These are phyloP conservation scores for Tylopilus vinaceipallidus DNA, from an alignment of 768 basidiomycete species.

Conservation along the genomic window DNA sequence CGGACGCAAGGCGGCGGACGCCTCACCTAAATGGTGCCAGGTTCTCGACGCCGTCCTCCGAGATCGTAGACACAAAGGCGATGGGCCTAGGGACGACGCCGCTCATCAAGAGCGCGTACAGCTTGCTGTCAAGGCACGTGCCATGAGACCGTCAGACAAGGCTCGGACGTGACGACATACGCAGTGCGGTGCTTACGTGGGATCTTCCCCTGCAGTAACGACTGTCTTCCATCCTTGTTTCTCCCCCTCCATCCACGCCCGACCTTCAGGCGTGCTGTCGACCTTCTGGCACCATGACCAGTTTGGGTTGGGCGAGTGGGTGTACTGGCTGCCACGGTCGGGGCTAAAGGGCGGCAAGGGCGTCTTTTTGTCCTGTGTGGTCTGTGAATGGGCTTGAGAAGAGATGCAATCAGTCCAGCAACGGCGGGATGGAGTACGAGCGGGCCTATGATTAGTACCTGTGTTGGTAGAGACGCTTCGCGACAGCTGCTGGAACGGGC, in stretches of 20 bases:
- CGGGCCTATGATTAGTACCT: neutral
- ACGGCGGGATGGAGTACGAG: neutral
- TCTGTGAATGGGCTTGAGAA: neutral
- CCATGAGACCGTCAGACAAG: no score
- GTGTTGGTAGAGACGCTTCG: neutral
- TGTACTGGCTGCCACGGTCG: constrained; percentile 17
- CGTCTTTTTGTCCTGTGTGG: constrained; percentile 6
- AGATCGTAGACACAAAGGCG: constrained; percentile 39
- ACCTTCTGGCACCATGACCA: constrained; percentile 33
- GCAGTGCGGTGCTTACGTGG: constrained; percentile 15
- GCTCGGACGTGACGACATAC: neutral
- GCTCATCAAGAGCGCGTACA: constrained; percentile 36
- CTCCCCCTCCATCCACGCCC: constrained; percentile 34
- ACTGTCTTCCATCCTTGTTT: constrained; percentile 35
- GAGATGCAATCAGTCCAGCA: neutral
- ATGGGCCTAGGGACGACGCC: constrained; percentile 41
- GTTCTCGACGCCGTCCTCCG: constrained; percentile 31
- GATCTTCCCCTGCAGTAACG: constrained; percentile 25
- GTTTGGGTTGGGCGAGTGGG: constrained; percentile 28
- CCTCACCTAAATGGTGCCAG: constrained; percentile 36
- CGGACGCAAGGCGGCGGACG: neutral
- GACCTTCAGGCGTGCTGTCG: constrained; percentile 23
- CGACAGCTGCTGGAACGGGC: no score
- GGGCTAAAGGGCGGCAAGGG: constrained; percentile 23
- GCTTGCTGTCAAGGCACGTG: constrained; percentile 6